Base-by-base conservation (phyloP, 495 filamentous ascomycete genomes). In the Paragyromitra xinjiangensis region DNA sequence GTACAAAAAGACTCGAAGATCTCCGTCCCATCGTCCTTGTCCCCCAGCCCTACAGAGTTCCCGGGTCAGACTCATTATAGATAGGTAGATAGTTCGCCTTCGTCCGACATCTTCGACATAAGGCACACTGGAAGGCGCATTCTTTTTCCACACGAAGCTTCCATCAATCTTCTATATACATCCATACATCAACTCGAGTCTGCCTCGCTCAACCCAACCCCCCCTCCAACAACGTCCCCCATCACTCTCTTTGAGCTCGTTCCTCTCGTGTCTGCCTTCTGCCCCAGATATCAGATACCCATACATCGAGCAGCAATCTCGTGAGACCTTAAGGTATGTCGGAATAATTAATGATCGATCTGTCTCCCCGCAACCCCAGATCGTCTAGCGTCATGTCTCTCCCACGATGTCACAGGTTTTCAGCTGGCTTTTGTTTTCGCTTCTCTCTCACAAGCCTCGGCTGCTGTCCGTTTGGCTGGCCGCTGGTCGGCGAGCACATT, bases 31-130 rank as follows among this genome's bases (percentile, higher is more conserved):
- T 66, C 73, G 50, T 74, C 53, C 64, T 69, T 40, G 50, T 56
- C 39, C 53, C 34, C 75, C 78, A 80, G 78, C 78, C 78, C 78
- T 80, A 80, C 78, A 79, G 74, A 73, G 69, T 73, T 77, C 51
- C 48, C 69, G 74, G 74, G 70, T 77, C 69, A 77, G 69, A 77
- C 74, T 65, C 61, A 73, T 45, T 44, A 59, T 70, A n/a, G 53
- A 70, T 75, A 75, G 65, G 63, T 75, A 76, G 58, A 63, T 70
- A 75, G 58, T 7, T 34, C 39, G 40, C 19, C 66, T 69, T 69
- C 67, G 56, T 66, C 69, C 67, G 59, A 62, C 73, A 76, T 55
- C 66, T 64, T 72, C 67, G 67, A 73, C 73, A 73, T 39, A 73
- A 77, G 73, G 73, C 73, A 77, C 40, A 76, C 34, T 9, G 26